Conservation (phyloP, 768 basidiomycete genomes). For the Termitomyces eurrhizus region DNA sequence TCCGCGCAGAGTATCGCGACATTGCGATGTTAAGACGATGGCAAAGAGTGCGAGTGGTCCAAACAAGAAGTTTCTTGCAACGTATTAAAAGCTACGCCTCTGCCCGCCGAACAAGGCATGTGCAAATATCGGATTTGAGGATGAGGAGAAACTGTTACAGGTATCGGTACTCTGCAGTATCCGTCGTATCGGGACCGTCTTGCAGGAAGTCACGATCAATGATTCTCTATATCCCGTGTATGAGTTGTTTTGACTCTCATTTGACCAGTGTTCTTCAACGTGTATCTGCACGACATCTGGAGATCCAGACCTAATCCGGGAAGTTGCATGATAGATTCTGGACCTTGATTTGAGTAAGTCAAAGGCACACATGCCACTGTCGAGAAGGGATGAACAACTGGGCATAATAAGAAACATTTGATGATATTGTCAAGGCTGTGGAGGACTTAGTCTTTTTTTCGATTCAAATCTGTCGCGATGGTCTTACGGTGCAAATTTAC, state of each 20-base stretch:
- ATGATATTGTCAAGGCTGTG: not conserved
- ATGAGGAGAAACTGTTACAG: conserved; percentile 5
- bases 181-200: conserved; percentile 2
- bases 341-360: not conserved
- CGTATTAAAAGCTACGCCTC: conserved; percentile 5
- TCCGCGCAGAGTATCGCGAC: conserved; percentile 18
- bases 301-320: not conserved
- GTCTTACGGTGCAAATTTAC: not conserved
- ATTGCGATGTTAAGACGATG: conserved; percentile 4
- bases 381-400: conserved; percentile 4
- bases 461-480: not conserved
- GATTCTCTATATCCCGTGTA: not conserved
- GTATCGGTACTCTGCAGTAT: not conserved
- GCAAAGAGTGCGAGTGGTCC: not conserved
- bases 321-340: not conserved
- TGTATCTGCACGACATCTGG: not conserved
- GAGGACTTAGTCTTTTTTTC: not conserved
- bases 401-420: not conserved
- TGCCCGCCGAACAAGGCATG: not conserved
- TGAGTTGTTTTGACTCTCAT: not conserved
- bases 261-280: conserved; percentile 1
- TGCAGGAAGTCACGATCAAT: not conserved
- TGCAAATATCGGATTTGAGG: not conserved
- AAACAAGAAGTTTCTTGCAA: not conserved
- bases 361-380: not conserved